Percentiles rank a stretch among this genome's conserved stretches.
These are phyloP conservation scores for Corchorus olitorius DNA, from an alignment of 345 rosid species.

Conservation along the genomic window DNA sequence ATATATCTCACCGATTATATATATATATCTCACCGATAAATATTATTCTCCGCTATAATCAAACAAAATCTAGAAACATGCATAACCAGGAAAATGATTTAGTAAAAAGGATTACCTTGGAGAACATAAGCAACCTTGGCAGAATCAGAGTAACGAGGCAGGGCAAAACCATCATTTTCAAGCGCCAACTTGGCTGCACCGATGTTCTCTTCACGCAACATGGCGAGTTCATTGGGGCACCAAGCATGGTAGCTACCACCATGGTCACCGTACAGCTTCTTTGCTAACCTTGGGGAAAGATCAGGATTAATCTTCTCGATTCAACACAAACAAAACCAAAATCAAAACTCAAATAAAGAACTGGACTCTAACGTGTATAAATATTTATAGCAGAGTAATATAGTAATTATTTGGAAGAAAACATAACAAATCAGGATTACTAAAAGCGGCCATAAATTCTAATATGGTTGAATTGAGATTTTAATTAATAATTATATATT, in stretches of 20 bases:
- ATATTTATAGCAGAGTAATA: too few species aligned
- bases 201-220: constrained; percentile 74
- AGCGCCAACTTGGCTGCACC: constrained; percentile 92
- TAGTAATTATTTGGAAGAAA: too few species aligned
- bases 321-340: background rate
- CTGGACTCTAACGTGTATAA: too few species aligned
- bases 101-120: constrained; percentile 51
- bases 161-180: constrained; percentile 77
- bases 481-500: too few species aligned
- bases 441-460: too few species aligned
- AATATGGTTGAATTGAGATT: too few species aligned
- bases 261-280: constrained; percentile 63
- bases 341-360: background rate
- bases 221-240: constrained; percentile 78
- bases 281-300: constrained; percentile 72
- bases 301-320: constrained; percentile 64
- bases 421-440: too few species aligned
- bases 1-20: background rate
- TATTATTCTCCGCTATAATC: background rate
- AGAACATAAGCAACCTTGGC: constrained; percentile 90
- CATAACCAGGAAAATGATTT: background rate
- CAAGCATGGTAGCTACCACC: constrained; percentile 86
- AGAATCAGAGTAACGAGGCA: constrained; percentile 89
- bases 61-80: background rate
- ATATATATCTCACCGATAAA: background rate